Evolutionary conservation across 306 rosid genomes (phyloP).

Genomic region (Oxytropis ochrocephala): DNA sequence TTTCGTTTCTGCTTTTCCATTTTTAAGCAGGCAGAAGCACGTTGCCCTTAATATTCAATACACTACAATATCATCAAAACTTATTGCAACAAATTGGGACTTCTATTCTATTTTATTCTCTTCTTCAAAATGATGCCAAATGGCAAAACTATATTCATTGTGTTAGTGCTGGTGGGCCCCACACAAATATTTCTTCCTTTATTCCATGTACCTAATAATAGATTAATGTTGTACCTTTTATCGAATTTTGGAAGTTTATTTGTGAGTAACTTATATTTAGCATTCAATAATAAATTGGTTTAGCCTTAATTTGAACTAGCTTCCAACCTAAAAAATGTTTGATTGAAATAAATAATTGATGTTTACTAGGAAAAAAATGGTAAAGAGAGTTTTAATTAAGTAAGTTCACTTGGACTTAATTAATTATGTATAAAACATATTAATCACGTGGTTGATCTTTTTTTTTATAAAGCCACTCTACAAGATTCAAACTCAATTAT

Average conservation of each 20-base stretch:
- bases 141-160: not conserved
- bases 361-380: too few relatives aligned
- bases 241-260: not conserved
- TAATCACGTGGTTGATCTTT: too few relatives aligned
- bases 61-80: not conserved
- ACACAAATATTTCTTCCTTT: not conserved
- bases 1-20: slow-evolving; percentile 14
- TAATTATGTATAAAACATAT: too few relatives aligned
- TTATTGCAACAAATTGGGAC: not conserved
- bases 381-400: too few relatives aligned
- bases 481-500: too few relatives aligned
- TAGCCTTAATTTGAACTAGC: not conserved
- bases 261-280: not conserved
- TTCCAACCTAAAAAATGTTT: not conserved
- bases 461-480: too few relatives aligned
- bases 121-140: not conserved
- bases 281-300: not conserved
- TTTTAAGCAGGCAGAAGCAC: slow-evolving; percentile 21
- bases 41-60: not conserved
- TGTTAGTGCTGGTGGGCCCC: not conserved
- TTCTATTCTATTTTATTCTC: not conserved
- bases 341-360: not conserved
- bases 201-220: not conserved
- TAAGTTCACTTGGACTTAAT: too few relatives aligned
- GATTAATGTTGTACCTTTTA: not conserved